Evolutionary conservation across 164 flowering plant genomes (phyloP).

Genomic region (Houttuynia cordata): DNA sequence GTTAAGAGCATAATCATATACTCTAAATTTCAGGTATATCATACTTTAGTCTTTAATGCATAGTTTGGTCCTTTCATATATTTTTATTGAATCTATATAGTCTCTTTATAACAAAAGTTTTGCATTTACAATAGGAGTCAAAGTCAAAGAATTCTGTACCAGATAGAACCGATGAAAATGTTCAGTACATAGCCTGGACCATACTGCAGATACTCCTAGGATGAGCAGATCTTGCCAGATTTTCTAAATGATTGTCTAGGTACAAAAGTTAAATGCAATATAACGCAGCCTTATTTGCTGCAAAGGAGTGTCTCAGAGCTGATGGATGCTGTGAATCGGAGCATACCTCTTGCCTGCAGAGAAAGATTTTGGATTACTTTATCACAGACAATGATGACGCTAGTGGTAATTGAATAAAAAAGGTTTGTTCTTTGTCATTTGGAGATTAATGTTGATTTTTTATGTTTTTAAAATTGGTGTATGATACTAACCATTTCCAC

Average conservation of each 20-base stretch:
- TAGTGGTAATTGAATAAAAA: conserved; percentile 23
- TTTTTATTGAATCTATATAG: no score
- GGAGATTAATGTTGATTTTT: not conserved
- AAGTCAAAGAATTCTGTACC: no score
- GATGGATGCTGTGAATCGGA: conserved; percentile 45
- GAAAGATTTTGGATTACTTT: conserved; percentile 61
- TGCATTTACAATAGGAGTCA: no score
- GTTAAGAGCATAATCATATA: conserved; percentile 70
- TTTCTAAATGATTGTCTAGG: conserved; percentile 25
- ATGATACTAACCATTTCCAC: not conserved
- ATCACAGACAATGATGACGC: conserved; percentile 19
- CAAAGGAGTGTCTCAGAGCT: conserved; percentile 34
- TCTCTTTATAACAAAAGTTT: no score
- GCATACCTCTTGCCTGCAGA: conserved; percentile 73
- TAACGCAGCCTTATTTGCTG: conserved; percentile 58
- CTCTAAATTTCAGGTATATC: conserved; percentile 88
- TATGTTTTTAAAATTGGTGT: not conserved
- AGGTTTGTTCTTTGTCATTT: conserved; percentile 31
- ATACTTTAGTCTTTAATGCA: not conserved
- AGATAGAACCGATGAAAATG: no score
- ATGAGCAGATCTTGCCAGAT: no score
- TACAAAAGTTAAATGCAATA: conserved; percentile 60
- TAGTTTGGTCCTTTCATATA: no score
- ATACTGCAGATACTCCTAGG: no score
- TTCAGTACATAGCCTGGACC: no score